Percentiles rank a stretch among this genome's conserved stretches.
phyloP scores from a whole-genome alignment of 2,329 filamentous ascomycete species.

The Aspergillus novofumigatus region DNA sequence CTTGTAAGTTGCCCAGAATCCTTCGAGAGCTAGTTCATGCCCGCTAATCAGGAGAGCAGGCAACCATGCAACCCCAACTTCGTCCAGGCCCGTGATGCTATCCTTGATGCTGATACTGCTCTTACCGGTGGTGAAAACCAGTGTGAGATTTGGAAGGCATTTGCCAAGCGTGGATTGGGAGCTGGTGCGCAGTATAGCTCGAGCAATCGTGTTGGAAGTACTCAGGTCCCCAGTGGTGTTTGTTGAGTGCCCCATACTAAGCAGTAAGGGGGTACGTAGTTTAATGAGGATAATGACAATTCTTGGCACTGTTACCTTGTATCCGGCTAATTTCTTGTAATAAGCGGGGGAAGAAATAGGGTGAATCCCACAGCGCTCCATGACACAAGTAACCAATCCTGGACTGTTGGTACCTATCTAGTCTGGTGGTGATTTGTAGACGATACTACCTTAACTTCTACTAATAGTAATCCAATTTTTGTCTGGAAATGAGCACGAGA shows the following conservation, averaged over 20 bases:
- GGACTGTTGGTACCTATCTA: no score
- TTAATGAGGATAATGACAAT: no score
- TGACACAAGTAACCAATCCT: neutral
- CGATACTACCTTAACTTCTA: no score
- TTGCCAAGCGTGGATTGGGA: slow-evolving; percentile 13
- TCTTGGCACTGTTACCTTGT: neutral
- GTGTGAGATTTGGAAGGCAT: slow-evolving; percentile 15
- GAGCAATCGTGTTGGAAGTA: neutral
- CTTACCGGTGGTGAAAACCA: slow-evolving; percentile 10
- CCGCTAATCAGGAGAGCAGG: slow-evolving; percentile 1
- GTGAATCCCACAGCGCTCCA: neutral
- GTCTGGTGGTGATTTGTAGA: no score
- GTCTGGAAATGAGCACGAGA: neutral
- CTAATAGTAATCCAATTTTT: no score
- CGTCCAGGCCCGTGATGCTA: slow-evolving; percentile 12
- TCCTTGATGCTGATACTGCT: slow-evolving; percentile 11
- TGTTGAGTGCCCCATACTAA: neutral
- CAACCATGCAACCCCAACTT: slow-evolving; percentile 16
- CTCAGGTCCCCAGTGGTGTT: neutral
- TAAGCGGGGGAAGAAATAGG: no score
- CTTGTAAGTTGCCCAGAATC: slow-evolving; percentile 5
- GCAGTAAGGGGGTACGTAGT: neutral
- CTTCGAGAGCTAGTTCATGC: neutral
- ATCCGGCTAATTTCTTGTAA: neutral
- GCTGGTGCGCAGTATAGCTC: slow-evolving; percentile 1